Evolutionary conservation across 495 filamentous ascomycete genomes (phyloP).

Genomic region (Penicillium lividum): DNA sequence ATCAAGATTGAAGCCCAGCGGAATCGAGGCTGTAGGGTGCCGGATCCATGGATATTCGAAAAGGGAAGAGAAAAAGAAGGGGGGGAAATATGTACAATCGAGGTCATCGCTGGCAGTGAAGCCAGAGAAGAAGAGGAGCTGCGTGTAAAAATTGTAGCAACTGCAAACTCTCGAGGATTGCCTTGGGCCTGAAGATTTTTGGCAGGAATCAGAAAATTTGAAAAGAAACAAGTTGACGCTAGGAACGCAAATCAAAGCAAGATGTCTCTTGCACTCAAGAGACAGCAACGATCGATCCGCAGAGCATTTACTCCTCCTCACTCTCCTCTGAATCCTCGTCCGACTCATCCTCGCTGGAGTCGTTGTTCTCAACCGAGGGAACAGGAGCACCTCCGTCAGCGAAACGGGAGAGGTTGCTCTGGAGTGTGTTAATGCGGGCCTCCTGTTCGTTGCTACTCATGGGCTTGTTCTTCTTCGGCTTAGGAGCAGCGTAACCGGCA

Average conservation of each 20-base stretch:
- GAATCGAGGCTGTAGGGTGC: slow-evolving; percentile 6
- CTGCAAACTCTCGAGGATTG: not conserved
- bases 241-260: slow-evolving; percentile 29
- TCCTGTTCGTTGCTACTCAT: slow-evolving; percentile 97
- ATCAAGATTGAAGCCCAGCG: slow-evolving; percentile 4
- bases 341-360: slow-evolving; percentile 52
- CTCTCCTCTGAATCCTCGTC: slow-evolving; percentile 56
- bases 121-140: not conserved
- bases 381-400: slow-evolving; percentile 43
- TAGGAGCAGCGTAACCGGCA: slow-evolving; percentile 54
- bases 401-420: slow-evolving; percentile 55
- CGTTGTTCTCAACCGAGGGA: slow-evolving; percentile 48
- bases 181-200: not conserved
- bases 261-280: slow-evolving; percentile 6
- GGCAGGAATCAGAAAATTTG: slow-evolving; percentile 6
- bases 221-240: slow-evolving; percentile 23
- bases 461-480: slow-evolving; percentile 97
- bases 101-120: not conserved
- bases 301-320: slow-evolving; percentile 50
- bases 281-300: slow-evolving; percentile 1
- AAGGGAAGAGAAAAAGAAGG: slow-evolving; percentile 7
- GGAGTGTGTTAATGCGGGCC: slow-evolving; percentile 76
- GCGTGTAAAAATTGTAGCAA: slow-evolving; percentile 4
- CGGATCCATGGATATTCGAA: slow-evolving; percentile 10
- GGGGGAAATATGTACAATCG: slow-evolving; percentile 18